Evolutionary conservation across 1,139 yeast species (phyloP).

Genomic region (Magnusiomyces sp.): DNA sequence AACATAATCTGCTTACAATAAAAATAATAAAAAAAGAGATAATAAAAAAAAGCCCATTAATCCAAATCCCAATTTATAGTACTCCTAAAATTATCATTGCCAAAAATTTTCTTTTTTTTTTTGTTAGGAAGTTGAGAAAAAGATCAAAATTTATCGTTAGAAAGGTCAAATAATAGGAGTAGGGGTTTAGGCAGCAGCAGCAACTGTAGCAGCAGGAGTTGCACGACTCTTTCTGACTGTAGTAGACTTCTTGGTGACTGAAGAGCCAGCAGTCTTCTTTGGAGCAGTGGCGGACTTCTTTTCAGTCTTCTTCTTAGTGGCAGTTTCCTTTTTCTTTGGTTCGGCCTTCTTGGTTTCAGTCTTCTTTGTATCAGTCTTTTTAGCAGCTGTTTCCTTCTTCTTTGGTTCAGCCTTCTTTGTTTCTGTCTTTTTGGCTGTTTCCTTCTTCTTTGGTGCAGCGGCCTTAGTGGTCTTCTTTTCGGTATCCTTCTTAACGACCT

Average conservation of each 20-base stretch:
- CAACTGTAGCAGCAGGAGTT: neutral
- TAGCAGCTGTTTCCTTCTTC: constrained; percentile 19
- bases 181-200: neutral
- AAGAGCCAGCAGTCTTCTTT: constrained; percentile 27
- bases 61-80: too few species aligned
- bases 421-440: constrained; percentile 25
- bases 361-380: constrained; percentile 22
- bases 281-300: constrained; percentile 21
- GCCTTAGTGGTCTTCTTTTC: constrained; percentile 23
- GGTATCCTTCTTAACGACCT: constrained; percentile 35
- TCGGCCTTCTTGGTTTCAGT: constrained; percentile 24
- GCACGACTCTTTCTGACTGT: constrained; percentile 2
- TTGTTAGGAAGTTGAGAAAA: too few species aligned
- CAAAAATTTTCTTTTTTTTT: too few species aligned
- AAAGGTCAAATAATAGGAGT: neutral
- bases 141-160: too few species aligned
- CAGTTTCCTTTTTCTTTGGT: constrained; percentile 23
- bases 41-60: too few species aligned
- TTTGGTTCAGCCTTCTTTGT: constrained; percentile 22
- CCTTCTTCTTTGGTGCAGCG: constrained; percentile 16
- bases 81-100: too few species aligned
- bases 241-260: constrained; percentile 23
- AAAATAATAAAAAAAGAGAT: too few species aligned
- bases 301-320: constrained; percentile 21
- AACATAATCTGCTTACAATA: too few species aligned